Evolutionary conservation across 495 filamentous ascomycete genomes (phyloP), one percentile per base, ranked within the genome.

Genomic region (Penicillium turbatum): DNA sequence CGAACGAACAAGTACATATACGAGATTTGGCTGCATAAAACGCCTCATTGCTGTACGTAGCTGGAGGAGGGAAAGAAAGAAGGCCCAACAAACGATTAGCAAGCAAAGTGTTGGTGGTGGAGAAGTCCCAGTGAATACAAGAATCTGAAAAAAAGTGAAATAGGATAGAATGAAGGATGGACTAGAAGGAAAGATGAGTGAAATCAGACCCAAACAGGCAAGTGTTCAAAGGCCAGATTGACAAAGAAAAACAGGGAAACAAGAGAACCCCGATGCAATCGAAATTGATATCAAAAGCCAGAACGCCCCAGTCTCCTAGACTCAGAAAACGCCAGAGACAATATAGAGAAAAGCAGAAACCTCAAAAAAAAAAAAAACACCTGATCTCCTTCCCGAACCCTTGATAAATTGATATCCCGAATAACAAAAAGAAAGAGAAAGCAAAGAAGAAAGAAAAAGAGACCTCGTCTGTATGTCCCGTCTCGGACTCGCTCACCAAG

Each of bases 221-320:
- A 51, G 30, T 37, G 17, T 29, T 13, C 27, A 35, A 42, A 19
- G 42, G 35, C 24, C 37, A 17, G 8, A 36, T 36, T 34, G 19
- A 48, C 17, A 11, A 29, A n/a, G 17, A 39, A 40, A 24, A 48
- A 26, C 21, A 55, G 31, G 15, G 43, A 35, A 45, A 9, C 10
- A 36, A 49, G 6, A 48, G 13, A 11, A 34, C 42, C 13, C 17
- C 12, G 37, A 42, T 51, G 48, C 48, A 49, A 41, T 26, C 30
- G 31, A 46, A 24, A 31, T 40, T 57, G 49, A 53, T 57, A 52
- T 52, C 43, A 47, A 48, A 46, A 43, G 17, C 10, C 36, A 43
- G 35, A 51, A 42, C 30, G 26, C 48, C 49, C 49, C 17, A 41
- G n/a, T 51, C 29, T 43, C 39, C 49, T 17, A 51, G 37, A 42